These are phyloP conservation scores for Nicotiana tabacum DNA, from an alignment of 257 asterid species.

Conservation along the genomic window DNA sequence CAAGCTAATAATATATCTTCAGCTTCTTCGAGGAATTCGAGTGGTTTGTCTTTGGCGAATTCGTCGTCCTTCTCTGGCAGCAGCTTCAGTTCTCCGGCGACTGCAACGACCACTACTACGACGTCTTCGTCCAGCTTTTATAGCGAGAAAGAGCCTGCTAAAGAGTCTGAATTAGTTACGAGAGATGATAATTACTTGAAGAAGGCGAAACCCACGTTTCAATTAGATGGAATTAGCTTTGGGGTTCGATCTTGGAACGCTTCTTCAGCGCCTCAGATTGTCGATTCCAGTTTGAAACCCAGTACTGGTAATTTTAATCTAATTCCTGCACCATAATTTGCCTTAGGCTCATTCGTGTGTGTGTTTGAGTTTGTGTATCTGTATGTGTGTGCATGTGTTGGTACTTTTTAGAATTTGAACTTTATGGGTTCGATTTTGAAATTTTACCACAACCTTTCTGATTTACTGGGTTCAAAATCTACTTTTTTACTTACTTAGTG, in stretches of 20 bases:
- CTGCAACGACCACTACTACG: conserved; percentile 15
- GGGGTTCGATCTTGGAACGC: conserved; percentile 31
- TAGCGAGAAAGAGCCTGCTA: conserved; percentile 39
- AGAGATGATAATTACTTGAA: conserved; percentile 67
- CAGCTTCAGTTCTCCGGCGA: conserved; percentile 38
- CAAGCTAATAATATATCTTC: not conserved
- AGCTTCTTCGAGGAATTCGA: conserved; percentile 10
- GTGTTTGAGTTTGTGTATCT: too few species aligned
- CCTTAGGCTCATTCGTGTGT: too few species aligned
- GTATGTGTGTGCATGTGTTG: too few species aligned
- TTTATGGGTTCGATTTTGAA: too few species aligned
- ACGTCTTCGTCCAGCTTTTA: conserved; percentile 22
- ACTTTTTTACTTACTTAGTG: too few species aligned
- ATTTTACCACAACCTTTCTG: too few species aligned
- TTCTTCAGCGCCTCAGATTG: conserved; percentile 41
- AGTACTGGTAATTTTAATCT: conserved; percentile 39
- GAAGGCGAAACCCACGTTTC: conserved; percentile 43
- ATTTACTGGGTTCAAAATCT: too few species aligned
- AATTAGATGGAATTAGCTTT: conserved; percentile 34
- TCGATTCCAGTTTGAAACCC: conserved; percentile 61
- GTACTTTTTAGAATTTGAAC: too few species aligned
- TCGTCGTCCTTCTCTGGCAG: conserved; percentile 34
- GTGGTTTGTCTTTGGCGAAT: conserved; percentile 19
- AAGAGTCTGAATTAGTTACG: conserved; percentile 35
- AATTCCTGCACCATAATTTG: not conserved